Base-by-base conservation (phyloP, 805 yeast genomes). In the Metschnikowia cubensis region DNA sequence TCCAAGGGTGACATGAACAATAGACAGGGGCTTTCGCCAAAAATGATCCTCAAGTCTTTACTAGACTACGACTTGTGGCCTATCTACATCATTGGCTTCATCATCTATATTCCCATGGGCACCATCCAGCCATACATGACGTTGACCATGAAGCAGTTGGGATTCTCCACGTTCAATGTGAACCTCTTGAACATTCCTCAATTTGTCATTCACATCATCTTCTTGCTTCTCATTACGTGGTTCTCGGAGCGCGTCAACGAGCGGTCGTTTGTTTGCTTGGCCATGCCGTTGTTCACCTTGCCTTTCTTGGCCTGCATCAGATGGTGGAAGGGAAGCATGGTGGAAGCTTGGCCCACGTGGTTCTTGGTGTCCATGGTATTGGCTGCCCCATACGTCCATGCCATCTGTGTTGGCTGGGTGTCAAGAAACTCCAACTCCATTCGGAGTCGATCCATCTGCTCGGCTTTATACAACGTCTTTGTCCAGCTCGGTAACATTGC, bases 381-480 rank as follows among this genome's bases (percentile, higher is more conserved):
- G 35, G 76, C 75, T 21, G 69, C 73, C 35, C 79, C 83, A 0
- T 73, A 74, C 38, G 66, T 76, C n/a, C 81, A 80, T 65, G 80
- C 86, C 1, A 64, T 83, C 44, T 68, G 77, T 51, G 83, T 81
- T 25, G 69, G 79, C 25, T 81, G 87, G 83, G 76, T 81, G 50
- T 82, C 89, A 0, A 63, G 79, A 29, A 84, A 84, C 57, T 75
- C 88, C 8, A 79, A 81, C 61, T 73, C 84, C 1, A 85, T 85
- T 25, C 66, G 84, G n/a, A 69, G 81, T 2, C 70, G 91, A 56
- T 79, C 89, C 0, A 82, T 85, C 4, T 75, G 85, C 13, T 80
- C 88, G 0, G 82, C 89, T 0, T 50, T 85, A 42, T 83, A 80
- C 59, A 85, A 84, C 58, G 82, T 84, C 73, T 77, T 74, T 61